phyloP scores from a whole-genome alignment of 768 basidiomycete species.

The Naganishia onofrii region DNA sequence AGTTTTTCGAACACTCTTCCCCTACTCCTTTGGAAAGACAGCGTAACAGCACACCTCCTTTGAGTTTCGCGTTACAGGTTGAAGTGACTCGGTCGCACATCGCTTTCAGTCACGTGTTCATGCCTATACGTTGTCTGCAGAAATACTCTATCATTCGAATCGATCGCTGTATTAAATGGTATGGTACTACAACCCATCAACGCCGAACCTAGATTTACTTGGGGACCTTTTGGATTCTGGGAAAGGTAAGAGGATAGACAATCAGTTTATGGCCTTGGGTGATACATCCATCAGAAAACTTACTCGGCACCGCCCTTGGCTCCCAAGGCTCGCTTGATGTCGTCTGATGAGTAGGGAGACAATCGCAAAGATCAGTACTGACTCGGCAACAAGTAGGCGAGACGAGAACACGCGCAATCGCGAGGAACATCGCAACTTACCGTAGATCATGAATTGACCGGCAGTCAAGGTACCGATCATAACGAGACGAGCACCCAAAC shows the following conservation, averaged over 20 bases:
- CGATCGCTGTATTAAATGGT: neutral
- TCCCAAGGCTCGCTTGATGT: slow-evolving; percentile 49
- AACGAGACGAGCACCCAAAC: slow-evolving; percentile 54
- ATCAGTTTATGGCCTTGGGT: neutral
- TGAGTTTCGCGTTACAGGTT: slow-evolving; percentile 14
- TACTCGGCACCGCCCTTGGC: slow-evolving; percentile 51
- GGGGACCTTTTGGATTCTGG: slow-evolving; percentile 30
- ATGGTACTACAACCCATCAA: neutral
- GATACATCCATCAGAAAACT: neutral
- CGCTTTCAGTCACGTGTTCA: neutral
- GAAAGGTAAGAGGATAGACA: too few species aligned
- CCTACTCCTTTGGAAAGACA: neutral
- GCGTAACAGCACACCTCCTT: neutral
- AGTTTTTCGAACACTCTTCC: too few species aligned
- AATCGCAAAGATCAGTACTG: slow-evolving; percentile 3
- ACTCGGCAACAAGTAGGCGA: neutral
- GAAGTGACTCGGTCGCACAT: slow-evolving; percentile 1
- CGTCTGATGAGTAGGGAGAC: slow-evolving; percentile 17
- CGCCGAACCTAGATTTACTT: slow-evolving; percentile 22
- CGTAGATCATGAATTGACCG: slow-evolving; percentile 54
- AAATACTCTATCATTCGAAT: slow-evolving; percentile 11
- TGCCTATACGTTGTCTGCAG: neutral
- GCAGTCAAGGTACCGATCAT: slow-evolving; percentile 56
- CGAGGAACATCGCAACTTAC: slow-evolving; percentile 35
- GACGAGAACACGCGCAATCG: too few species aligned